These are phyloP conservation scores for Akanthomyces lecanii DNA, from an alignment of 2,329 filamentous ascomycete species.

Conservation along the genomic window DNA sequence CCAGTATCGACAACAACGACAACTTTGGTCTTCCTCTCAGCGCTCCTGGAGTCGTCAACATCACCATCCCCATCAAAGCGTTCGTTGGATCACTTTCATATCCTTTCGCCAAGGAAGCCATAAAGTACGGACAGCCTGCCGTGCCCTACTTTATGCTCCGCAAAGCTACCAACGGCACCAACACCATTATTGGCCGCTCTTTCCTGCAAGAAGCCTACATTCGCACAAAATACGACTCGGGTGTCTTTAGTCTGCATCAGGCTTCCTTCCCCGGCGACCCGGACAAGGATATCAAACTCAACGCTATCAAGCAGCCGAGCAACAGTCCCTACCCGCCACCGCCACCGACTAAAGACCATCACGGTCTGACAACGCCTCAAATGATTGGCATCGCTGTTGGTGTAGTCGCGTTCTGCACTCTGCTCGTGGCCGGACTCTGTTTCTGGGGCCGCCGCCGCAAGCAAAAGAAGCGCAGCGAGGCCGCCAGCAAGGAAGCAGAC, in stretches of 20 bases:
- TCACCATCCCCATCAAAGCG: constrained; percentile 48
- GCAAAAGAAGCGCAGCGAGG: constrained; percentile 26
- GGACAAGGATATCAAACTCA: constrained; percentile 36
- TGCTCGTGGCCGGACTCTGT: constrained; percentile 32
- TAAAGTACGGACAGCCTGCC: constrained; percentile 41
- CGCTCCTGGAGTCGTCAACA: constrained; percentile 50
- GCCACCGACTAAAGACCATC: constrained; percentile 18
- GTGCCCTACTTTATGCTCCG: constrained; percentile 64
- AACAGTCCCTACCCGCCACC: constrained; percentile 46
- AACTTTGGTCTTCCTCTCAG: constrained; percentile 47
- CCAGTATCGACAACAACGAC: constrained; percentile 50
- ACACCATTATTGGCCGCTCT: constrained; percentile 60
- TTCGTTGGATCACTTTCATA: constrained; percentile 49
- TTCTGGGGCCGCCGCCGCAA: constrained; percentile 30
- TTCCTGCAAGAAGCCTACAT: constrained; percentile 68
- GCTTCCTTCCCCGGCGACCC: constrained; percentile 47
- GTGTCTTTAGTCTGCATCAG: constrained; percentile 51
- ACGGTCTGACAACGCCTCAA: constrained; percentile 36
- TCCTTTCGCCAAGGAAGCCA: constrained; percentile 42
- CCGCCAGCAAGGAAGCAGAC: constrained; percentile 27
- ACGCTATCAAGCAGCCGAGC: constrained; percentile 38
- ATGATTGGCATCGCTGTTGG: constrained; percentile 46
- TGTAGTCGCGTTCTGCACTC: constrained; percentile 31
- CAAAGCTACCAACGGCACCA: constrained; percentile 46
- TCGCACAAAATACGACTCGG: constrained; percentile 52